Conservation (phyloP, 768 basidiomycete genomes). For the Tylopilus rubrobrunneus region DNA sequence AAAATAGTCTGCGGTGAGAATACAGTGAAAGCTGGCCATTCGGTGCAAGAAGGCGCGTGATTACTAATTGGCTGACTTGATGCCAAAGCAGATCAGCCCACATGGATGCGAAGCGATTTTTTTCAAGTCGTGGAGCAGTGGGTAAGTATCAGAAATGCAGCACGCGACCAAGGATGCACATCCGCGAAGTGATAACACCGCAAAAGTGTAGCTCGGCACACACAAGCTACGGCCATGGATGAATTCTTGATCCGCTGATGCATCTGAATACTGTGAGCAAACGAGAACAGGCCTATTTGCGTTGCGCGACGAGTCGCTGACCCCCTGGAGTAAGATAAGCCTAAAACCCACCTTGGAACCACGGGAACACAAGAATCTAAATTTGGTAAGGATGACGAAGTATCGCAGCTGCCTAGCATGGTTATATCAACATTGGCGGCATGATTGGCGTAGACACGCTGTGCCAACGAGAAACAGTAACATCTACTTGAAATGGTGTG, state of each 20-base stretch:
- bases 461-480: not conserved
- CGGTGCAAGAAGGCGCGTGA: not conserved
- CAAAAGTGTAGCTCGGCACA: not conserved
- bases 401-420: not conserved
- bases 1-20: not conserved
- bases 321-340: not conserved
- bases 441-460: not conserved
- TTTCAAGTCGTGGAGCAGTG: not conserved
- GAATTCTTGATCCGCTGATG: not conserved
- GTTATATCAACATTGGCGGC: not conserved
- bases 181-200: not conserved
- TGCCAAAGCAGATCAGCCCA: not conserved
- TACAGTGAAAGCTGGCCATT: not conserved
- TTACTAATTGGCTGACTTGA: not conserved
- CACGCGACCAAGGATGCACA: not conserved
- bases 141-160: not conserved
- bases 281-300: not conserved
- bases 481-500: not conserved
- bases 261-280: not conserved
- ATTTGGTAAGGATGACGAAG: not conserved
- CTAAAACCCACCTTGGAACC: not conserved
- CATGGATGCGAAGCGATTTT: slow-evolving; percentile 6
- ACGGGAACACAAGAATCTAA: not conserved
- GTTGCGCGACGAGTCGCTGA: not conserved
- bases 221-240: not conserved